Evolutionary conservation across 176 grass and related monocot species (phyloP).

Genomic region (Aegilops umbellulata): DNA sequence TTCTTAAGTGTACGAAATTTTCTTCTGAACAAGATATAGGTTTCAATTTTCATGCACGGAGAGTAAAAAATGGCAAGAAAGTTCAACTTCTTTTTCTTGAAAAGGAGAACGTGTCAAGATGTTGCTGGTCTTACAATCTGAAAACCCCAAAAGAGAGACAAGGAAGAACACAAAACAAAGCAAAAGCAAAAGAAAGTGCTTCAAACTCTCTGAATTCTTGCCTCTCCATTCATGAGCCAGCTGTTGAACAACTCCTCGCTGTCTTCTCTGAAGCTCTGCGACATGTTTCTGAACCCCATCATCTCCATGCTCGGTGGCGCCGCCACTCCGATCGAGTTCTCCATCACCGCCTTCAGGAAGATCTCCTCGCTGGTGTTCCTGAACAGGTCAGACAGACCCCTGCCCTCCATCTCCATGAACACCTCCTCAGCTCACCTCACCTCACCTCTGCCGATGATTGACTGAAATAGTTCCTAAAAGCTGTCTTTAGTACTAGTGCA

Average conservation of each 20-base stretch:
- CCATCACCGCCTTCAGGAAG: conserved; percentile 65
- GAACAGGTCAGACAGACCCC: conserved; percentile 60
- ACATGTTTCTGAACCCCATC: conserved; percentile 57
- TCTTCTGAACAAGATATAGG: background rate
- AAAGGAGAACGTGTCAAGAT: background rate
- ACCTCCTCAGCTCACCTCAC: conserved; percentile 10
- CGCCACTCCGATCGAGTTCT: conserved; percentile 52
- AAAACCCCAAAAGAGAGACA: background rate
- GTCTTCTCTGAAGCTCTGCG: conserved; percentile 58
- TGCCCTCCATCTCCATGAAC: conserved; percentile 64
- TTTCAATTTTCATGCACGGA: background rate
- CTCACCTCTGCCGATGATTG: conserved; percentile 27
- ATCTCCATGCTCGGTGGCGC: conserved; percentile 62
- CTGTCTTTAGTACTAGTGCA: conserved; percentile 36
- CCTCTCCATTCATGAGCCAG: conserved; percentile 84
- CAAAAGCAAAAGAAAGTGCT: background rate
- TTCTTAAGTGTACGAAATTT: background rate
- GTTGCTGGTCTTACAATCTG: background rate
- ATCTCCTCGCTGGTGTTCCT: conserved; percentile 82
- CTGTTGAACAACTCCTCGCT: conserved; percentile 71
- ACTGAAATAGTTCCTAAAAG: conserved; percentile 20
- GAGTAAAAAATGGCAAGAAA: background rate
- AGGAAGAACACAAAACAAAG: background rate
- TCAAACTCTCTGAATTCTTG: conserved; percentile 31
- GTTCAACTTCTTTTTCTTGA: background rate